Conservation (phyloP, 2,329 filamentous ascomycete species). For the Phaeophleospora eucalypticola region DNA sequence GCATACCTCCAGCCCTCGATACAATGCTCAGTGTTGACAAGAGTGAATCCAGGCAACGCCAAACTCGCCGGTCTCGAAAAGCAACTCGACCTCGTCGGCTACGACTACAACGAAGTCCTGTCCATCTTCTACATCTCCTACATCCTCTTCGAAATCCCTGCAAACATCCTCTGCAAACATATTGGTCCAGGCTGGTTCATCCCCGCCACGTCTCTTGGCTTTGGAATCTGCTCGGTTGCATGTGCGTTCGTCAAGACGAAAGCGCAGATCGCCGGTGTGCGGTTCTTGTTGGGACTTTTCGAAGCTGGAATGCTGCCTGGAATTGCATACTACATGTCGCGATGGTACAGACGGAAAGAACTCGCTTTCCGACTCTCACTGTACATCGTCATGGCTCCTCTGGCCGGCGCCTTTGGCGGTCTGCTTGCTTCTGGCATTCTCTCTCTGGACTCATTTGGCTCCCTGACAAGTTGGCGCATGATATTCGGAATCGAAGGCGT, state of each 20-base stretch:
- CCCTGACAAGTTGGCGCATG: constrained; percentile 60
- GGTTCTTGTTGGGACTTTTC: constrained; percentile 57
- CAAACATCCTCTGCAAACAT: constrained; percentile 65
- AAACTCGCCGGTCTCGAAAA: constrained; percentile 54
- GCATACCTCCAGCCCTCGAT: constrained; percentile 8
- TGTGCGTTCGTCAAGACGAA: constrained; percentile 62
- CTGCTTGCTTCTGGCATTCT: constrained; percentile 60
- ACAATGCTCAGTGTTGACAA: no score
- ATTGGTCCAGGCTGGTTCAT: constrained; percentile 70
- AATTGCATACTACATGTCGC: constrained; percentile 67
- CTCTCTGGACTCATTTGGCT: constrained; percentile 55
- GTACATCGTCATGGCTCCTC: constrained; percentile 66
- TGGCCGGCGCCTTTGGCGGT: constrained; percentile 69
- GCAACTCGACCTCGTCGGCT: constrained; percentile 56
- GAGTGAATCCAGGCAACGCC: constrained; percentile 66
- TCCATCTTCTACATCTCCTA: constrained; percentile 70
- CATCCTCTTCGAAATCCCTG: constrained; percentile 68
- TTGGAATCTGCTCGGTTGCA: constrained; percentile 58
- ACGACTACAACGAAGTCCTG: constrained; percentile 62
- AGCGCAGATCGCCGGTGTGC: constrained; percentile 53
- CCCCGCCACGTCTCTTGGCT: constrained; percentile 57
- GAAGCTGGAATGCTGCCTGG: constrained; percentile 72
- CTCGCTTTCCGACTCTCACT: constrained; percentile 63
- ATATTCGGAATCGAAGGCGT: constrained; percentile 70
- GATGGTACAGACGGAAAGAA: constrained; percentile 69